Percentiles rank a stretch among this genome's conserved stretches.
Conservation (phyloP, 805 yeast species). For the Naumovozyma baii region DNA sequence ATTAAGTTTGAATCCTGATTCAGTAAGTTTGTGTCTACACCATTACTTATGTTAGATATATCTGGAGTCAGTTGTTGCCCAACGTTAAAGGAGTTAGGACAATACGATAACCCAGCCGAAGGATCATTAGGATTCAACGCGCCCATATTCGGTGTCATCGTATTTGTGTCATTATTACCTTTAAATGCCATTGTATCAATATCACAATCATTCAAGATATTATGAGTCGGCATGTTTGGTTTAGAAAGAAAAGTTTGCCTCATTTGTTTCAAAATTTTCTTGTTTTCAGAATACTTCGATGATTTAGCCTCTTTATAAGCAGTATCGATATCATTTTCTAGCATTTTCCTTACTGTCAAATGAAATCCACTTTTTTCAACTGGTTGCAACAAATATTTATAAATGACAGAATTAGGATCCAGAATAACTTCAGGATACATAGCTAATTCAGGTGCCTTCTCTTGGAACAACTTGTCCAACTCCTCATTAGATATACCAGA, state of each 20-base stretch:
- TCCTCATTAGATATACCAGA: slow-evolving; percentile 44
- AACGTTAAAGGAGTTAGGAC: background rate
- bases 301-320: background rate
- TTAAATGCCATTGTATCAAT: background rate
- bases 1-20: background rate
- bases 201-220: background rate
- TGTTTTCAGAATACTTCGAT: background rate
- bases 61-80: background rate
- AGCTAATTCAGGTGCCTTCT: slow-evolving; percentile 48
- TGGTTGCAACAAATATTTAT: slow-evolving; percentile 17
- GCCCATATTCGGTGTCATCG: background rate
- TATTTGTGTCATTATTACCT: background rate
- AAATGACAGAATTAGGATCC: slow-evolving; percentile 18
- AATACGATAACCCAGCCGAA: background rate
- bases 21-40: background rate
- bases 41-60: background rate
- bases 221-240: background rate
- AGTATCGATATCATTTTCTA: slow-evolving; percentile 3
- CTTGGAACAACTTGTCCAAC: slow-evolving; percentile 50
- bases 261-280: background rate
- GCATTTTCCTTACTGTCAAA: slow-evolving; percentile 12
- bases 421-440: slow-evolving; percentile 8
- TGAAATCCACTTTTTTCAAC: slow-evolving; percentile 24
- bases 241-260: background rate
- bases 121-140: background rate